These are phyloP conservation scores for Pleurotus cornucopiae DNA, from an alignment of 768 basidiomycete genomes.

Conservation along the genomic window DNA sequence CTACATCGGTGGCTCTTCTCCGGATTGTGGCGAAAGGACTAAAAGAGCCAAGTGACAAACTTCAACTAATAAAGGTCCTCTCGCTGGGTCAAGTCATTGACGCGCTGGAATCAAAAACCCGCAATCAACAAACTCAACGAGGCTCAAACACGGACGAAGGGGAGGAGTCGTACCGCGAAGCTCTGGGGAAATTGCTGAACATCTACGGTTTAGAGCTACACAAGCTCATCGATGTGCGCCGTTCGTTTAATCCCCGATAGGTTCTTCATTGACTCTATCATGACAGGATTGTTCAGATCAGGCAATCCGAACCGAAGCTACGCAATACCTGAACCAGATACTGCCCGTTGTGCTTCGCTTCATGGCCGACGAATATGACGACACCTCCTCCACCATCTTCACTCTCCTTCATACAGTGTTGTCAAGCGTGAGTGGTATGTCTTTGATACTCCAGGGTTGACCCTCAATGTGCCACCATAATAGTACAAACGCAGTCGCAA, in stretches of 20 bases:
- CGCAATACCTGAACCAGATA: conserved; percentile 55
- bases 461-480: conserved; percentile 4
- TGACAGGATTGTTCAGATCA: conserved; percentile 57
- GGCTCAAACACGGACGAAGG: conserved; percentile 79
- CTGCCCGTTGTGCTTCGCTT: conserved; percentile 84
- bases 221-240: conserved; percentile 76
- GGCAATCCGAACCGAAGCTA: conserved; percentile 61
- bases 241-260: conserved; percentile 16
- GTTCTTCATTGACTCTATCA: conserved; percentile 1
- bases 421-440: conserved; percentile 53
- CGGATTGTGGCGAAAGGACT: conserved; percentile 91
- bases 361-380: conserved; percentile 86
- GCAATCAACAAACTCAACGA: conserved; percentile 58
- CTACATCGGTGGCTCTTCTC: conserved; percentile 74
- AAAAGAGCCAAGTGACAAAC: conserved; percentile 85
- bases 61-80: conserved; percentile 86
- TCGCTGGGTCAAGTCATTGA: conserved; percentile 80
- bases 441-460: not conserved
- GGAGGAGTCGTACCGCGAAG: conserved; percentile 85
- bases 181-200: conserved; percentile 80
- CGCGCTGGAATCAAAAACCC: conserved; percentile 74
- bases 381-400: conserved; percentile 83
- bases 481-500: conserved; percentile 81
- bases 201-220: conserved; percentile 76
- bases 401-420: conserved; percentile 76